phyloP scores from a whole-genome alignment of 2,329 filamentous ascomycete genomes.

The Penicillium sclerotigenum region DNA sequence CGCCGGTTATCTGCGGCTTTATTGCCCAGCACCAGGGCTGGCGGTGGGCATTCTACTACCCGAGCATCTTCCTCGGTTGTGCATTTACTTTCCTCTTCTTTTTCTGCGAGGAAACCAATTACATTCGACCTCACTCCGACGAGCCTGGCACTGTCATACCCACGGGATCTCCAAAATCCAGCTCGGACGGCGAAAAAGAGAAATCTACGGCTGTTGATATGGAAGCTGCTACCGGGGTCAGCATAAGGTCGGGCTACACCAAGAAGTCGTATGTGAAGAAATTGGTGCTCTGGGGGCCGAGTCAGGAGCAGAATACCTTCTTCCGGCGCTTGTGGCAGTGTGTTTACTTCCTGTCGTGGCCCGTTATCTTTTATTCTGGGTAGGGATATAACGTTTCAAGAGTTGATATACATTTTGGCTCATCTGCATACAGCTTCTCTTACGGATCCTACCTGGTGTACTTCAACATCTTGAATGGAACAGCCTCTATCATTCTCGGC shows the following conservation, averaged over 20 bases:
- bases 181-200: conserved; percentile 18
- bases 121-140: conserved; percentile 30
- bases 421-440: conserved; percentile 29
- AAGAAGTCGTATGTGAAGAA: conserved; percentile 37
- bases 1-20: conserved; percentile 48
- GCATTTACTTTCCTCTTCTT: conserved; percentile 52
- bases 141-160: conserved; percentile 3
- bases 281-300: conserved; percentile 30
- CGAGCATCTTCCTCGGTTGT: conserved; percentile 49
- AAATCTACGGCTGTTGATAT: conserved; percentile 12
- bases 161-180: background rate
- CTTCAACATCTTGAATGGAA: conserved; percentile 43
- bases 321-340: conserved; percentile 32
- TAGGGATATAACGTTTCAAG: conserved; percentile 6
- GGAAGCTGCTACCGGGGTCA: conserved; percentile 14
- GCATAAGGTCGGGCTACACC: conserved; percentile 15
- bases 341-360: conserved; percentile 38
- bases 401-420: background rate
- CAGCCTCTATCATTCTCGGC: conserved; percentile 38
- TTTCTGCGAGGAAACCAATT: conserved; percentile 57
- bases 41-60: conserved; percentile 52
- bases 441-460: conserved; percentile 41
- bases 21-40: conserved; percentile 48
- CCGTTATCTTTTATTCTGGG: conserved; percentile 41
- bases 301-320: conserved; percentile 32